Evolutionary conservation across 495 filamentous ascomycete species (phyloP).

Genomic region (Glutinoglossum americanum): DNA sequence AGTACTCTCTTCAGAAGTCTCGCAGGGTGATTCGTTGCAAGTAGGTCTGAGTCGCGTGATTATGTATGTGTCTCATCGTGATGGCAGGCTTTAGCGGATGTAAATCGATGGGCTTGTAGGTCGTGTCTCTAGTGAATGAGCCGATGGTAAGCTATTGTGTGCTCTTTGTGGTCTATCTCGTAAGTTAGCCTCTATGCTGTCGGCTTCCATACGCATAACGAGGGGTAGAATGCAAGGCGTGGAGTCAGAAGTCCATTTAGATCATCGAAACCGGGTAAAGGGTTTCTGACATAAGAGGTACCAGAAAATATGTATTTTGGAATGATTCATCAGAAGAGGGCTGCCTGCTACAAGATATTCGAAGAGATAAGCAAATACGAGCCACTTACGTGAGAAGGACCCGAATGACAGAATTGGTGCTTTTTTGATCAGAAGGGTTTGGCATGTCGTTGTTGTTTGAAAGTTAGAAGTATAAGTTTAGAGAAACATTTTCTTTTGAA

Average conservation of each 20-base stretch:
- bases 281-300: slow-evolving; percentile 41
- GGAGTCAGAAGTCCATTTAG: slow-evolving; percentile 38
- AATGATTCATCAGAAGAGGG: slow-evolving; percentile 28
- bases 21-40: too few species aligned
- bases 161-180: not conserved
- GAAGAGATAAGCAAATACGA: not conserved
- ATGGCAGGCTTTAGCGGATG: too few species aligned
- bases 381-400: not conserved
- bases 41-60: too few species aligned
- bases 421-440: not conserved
- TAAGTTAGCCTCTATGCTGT: not conserved
- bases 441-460: too few species aligned
- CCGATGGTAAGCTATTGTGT: too few species aligned
- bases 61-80: too few species aligned
- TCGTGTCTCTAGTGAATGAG: too few species aligned
- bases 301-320: slow-evolving; percentile 31
- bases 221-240: not conserved
- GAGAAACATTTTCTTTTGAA: too few species aligned
- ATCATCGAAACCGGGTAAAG: slow-evolving; percentile 30
- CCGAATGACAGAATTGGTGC: not conserved
- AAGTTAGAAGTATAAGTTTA: too few species aligned
- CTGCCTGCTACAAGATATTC: not conserved
- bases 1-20: too few species aligned
- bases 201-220: not conserved
- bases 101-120: too few species aligned